These are phyloP conservation scores for Cronartium quercuum DNA, from an alignment of 1,284 basidiomycete genomes.

Conservation along the genomic window DNA sequence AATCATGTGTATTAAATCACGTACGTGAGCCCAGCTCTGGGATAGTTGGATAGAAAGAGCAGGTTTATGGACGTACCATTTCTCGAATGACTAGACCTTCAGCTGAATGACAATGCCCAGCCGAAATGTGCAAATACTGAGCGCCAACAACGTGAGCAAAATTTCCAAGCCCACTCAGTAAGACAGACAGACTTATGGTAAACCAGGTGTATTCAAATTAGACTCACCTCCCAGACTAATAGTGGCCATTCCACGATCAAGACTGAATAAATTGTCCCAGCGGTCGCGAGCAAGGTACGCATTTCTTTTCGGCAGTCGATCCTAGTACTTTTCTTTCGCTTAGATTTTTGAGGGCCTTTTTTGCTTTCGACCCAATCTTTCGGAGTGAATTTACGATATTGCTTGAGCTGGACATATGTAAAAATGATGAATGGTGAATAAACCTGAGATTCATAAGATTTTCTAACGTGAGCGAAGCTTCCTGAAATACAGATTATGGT, in stretches of 20 bases:
- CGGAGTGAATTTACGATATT: slow-evolving; percentile 22
- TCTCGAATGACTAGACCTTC: slow-evolving; percentile 29
- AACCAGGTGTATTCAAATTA: not conserved
- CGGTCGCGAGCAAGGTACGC: slow-evolving; percentile 24
- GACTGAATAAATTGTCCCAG: slow-evolving; percentile 29
- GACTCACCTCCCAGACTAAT: slow-evolving; percentile 24
- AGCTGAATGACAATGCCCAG: slow-evolving; percentile 25
- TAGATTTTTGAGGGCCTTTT: slow-evolving; percentile 28
- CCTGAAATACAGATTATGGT: not conserved
- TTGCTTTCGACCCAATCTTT: slow-evolving; percentile 30
- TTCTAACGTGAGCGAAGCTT: not conserved
- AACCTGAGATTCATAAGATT: not conserved
- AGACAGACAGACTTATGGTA: no score
- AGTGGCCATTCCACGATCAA: slow-evolving; percentile 31
- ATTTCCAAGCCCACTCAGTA: no score
- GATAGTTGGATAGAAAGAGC: not conserved
- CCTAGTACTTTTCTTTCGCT: slow-evolving; percentile 6
- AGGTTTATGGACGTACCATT: slow-evolving; percentile 17
- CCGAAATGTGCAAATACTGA: slow-evolving; percentile 32
- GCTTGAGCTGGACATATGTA: slow-evolving; percentile 23
- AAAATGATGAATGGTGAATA: slow-evolving; percentile 36
- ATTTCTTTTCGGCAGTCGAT: slow-evolving; percentile 37
- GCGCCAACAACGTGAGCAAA: not conserved
- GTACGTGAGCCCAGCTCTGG: no score
- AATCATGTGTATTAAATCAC: not conserved